Evolutionary conservation across 345 rosid genomes (phyloP).

Genomic region (Reutealis trisperma): DNA sequence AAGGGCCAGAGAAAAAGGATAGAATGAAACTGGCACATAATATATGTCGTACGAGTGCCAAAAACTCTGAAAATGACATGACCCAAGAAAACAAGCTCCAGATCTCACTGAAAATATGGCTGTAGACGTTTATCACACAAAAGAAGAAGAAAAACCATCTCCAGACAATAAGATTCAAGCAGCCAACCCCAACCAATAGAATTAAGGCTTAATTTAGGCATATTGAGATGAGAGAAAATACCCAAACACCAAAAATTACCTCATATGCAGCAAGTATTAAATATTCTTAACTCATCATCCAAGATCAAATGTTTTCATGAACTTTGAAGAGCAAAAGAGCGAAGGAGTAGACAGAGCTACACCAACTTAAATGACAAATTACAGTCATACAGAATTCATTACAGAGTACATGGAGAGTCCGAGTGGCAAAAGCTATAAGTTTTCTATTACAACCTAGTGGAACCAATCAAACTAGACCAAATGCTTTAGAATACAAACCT

Average conservation of each 20-base stretch:
- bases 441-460: not conserved
- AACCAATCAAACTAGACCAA: not conserved
- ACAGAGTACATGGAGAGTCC: not conserved
- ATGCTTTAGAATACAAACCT: slow-evolving; percentile 50
- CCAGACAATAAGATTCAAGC: not conserved
- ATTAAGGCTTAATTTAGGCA: not conserved
- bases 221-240: not conserved
- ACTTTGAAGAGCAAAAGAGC: not conserved
- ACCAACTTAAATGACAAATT: not conserved
- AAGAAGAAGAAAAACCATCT: not conserved
- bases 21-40: not conserved
- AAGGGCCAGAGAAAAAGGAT: not conserved
- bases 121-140: not conserved
- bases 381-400: not conserved
- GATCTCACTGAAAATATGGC: not conserved
- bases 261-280: too few species aligned
- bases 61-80: not conserved
- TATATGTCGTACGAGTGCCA: too few species aligned
- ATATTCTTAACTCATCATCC: not conserved
- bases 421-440: not conserved
- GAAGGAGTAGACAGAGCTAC: not conserved
- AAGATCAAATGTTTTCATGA: not conserved
- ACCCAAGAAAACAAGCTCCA: not conserved
- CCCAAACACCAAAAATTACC: not conserved
- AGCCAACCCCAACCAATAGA: not conserved